Percentiles rank a stretch among this genome's conserved stretches.
These are phyloP conservation scores for Colletotrichum scovillei DNA, from an alignment of 2,329 filamentous ascomycete species.

Conservation along the genomic window DNA sequence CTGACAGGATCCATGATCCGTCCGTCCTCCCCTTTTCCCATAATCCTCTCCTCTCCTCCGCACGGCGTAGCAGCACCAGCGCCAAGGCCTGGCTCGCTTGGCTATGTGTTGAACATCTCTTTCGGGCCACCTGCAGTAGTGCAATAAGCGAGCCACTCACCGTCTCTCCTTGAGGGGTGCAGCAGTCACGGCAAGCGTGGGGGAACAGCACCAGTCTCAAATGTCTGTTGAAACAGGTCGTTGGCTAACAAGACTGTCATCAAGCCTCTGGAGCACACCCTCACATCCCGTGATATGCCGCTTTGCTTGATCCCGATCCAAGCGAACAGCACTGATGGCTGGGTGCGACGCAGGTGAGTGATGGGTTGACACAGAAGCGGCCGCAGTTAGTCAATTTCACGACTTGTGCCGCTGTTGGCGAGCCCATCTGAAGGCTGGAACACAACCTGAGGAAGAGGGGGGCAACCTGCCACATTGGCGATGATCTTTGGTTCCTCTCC, in stretches of 20 bases:
- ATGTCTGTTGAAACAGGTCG: conserved; percentile 25
- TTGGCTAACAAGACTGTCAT: conserved; percentile 29
- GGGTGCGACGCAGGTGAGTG: conserved; percentile 14
- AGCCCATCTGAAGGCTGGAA: neutral
- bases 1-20: conserved; percentile 26
- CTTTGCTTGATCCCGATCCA: neutral
- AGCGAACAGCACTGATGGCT: conserved; percentile 11
- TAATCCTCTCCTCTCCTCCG: conserved; percentile 6
- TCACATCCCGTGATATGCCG: conserved; percentile 16
- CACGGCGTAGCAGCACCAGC: neutral
- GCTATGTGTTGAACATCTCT: conserved; percentile 3
- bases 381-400: conserved; percentile 1
- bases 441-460: neutral
- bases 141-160: conserved; percentile 32
- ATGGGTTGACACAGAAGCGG: neutral
- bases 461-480: neutral
- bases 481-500: neutral
- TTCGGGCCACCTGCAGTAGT: conserved; percentile 32
- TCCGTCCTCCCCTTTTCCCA: neutral
- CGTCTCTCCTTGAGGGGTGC: neutral
- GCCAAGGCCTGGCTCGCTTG: conserved; percentile 20
- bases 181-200: conserved; percentile 16
- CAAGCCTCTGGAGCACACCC: conserved; percentile 14
- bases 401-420: neutral
- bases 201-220: conserved; percentile 6